Evolutionary conservation across 306 rosid species (phyloP), one percentile per base, ranked within the genome.

Genomic region (Acacia melanoxylon): DNA sequence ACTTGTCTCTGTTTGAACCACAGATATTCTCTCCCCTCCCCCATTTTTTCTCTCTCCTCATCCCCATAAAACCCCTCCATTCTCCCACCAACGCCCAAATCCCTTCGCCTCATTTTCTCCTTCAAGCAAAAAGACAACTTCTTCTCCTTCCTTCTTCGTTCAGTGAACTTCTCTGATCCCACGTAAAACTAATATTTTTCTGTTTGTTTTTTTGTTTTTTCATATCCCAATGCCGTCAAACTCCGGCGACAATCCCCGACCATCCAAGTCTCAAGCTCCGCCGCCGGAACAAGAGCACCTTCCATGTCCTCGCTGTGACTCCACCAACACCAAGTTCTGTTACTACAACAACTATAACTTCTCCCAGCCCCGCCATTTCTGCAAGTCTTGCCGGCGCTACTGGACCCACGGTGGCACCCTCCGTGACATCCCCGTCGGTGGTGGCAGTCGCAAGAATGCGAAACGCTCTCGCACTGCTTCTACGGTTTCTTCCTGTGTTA

Each of bases 391-490:
- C 86, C 98, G 99, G n/a, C 97, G 99, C 29, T 95, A 95, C 84
- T 95, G 99, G 99, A 95, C 99, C 5, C 97, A 93, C 24, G 99
- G 99, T 0, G 99, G 99, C 9, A 93, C 99, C 3, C 99, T 95
- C 54, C 98, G 99, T 0, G 98, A 95, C 82, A 95, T 95, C 56
- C 99, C 99, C 6, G 88, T 95, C 51, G 99, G 99, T 3, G 99
- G 99, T 0, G 99, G 98, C 1, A 88, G 89, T 59, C 91, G 99
- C 2, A 95, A 93, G 77, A 95, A 91, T 78, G 97, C 98, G 16
- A 93, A 95, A 80, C 96, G 99, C 72, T 92, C 94, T 6, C 97
- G 99, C n/a, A 90, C 92, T 10, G 17, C 87, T 49, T 10, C 89
- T 0, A 0, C 85, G 5, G 1, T 89, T 7, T 70, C 87, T 56